Conservation (phyloP, 75 land plant genomes). For the Larix kaempferi region DNA sequence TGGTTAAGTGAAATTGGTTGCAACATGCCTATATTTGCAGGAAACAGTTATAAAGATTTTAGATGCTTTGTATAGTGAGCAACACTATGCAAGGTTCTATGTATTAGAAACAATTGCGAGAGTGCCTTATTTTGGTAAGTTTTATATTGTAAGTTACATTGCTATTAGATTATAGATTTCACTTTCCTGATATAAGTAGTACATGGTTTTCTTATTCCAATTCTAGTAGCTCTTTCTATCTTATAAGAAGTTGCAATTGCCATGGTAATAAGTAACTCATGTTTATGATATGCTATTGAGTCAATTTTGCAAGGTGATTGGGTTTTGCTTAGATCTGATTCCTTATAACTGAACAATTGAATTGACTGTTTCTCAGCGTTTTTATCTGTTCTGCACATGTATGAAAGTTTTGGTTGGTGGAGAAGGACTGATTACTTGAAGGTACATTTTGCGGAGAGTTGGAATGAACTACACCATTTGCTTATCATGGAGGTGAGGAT, state of each 20-base stretch:
- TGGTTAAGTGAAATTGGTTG: neutral
- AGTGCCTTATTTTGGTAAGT: conserved; percentile 35
- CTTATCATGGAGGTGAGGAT: conserved; percentile 89
- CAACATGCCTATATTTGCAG: conserved; percentile 34
- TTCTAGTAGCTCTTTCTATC: neutral
- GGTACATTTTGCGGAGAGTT: conserved; percentile 99
- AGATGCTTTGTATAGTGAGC: too few species aligned
- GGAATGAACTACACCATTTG: conserved; percentile 99
- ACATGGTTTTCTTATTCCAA: neutral
- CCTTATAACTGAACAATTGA: neutral
- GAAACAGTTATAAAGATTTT: too few species aligned
- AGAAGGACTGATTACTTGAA: conserved; percentile 93
- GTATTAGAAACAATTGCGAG: too few species aligned
- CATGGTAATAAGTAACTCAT: neutral
- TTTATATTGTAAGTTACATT: neutral
- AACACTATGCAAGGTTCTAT: too few species aligned
- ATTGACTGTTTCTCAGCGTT: conserved; percentile 58
- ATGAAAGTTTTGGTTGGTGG: conserved; percentile 99
- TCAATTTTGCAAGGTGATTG: neutral
- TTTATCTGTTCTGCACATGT: conserved; percentile 95
- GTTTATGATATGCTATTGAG: neutral
- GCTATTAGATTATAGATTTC: neutral
- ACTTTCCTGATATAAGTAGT: neutral
- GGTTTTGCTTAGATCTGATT: neutral
- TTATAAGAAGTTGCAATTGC: neutral